Evolutionary conservation across 805 yeast species (phyloP).

Genomic region (Zygoascus biomembranicola): DNA sequence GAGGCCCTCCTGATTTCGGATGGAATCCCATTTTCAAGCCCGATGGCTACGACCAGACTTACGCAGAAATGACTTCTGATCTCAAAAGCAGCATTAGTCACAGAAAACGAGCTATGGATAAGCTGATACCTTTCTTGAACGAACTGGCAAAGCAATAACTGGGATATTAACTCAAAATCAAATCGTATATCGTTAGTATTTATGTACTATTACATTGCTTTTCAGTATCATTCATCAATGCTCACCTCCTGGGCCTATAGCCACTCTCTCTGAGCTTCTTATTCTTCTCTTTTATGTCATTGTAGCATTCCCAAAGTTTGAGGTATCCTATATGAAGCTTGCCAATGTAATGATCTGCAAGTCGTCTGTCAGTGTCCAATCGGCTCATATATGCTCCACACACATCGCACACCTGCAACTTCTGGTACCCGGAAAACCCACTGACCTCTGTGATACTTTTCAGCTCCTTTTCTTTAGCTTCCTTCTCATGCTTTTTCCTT

Average conservation of each 20-base stretch:
- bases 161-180: not conserved
- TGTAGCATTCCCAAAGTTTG: conserved; percentile 44
- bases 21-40: conserved; percentile 94
- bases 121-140: conserved; percentile 47
- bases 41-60: conserved; percentile 60
- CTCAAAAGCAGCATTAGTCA: conserved; percentile 81
- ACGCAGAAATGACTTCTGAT: conserved; percentile 80
- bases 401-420: conserved; percentile 78
- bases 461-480: conserved; percentile 45
- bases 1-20: conserved; percentile 83
- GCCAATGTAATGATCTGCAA: conserved; percentile 86
- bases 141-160: conserved; percentile 1
- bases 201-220: not conserved
- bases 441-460: conserved; percentile 57
- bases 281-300: conserved; percentile 12
- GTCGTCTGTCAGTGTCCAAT: conserved; percentile 76
- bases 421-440: conserved; percentile 83
- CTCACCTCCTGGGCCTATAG: not conserved
- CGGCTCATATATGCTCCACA: conserved; percentile 87
- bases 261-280: not conserved
- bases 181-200: not conserved
- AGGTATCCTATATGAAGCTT: conserved; percentile 80
- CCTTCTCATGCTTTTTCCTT: conserved; percentile 39
- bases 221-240: not conserved
- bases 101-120: conserved; percentile 72